These are phyloP conservation scores for Cladosporium sp. DNA, from an alignment of 2,329 filamentous ascomycete genomes.

Conservation along the genomic window DNA sequence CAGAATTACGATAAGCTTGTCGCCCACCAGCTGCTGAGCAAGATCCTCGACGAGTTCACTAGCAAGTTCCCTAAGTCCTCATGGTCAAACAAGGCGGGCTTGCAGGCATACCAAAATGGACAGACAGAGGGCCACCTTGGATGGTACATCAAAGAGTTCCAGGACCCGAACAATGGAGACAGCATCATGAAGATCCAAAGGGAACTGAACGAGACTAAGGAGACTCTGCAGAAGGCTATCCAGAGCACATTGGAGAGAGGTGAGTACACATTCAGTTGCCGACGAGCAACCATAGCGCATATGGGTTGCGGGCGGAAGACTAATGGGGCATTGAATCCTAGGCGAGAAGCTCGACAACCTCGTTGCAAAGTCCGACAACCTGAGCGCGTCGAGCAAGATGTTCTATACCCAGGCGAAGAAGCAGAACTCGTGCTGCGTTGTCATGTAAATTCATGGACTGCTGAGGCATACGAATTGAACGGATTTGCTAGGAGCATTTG, in stretches of 20 bases:
- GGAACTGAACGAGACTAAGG: conserved; percentile 96
- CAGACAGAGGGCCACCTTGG: conserved; percentile 5
- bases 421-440: conserved; percentile 57
- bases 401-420: conserved; percentile 76
- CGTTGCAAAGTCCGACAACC: conserved; percentile 85
- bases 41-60: conserved; percentile 84
- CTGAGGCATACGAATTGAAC: not conserved
- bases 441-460: conserved; percentile 41
- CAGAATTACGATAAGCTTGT: conserved; percentile 41
- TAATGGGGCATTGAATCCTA: not conserved
- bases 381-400: conserved; percentile 93
- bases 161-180: conserved; percentile 84
- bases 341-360: conserved; percentile 95
- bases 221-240: conserved; percentile 94
- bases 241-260: conserved; percentile 82
- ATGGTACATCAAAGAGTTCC: conserved; percentile 67
- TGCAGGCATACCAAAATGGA: conserved; percentile 63
- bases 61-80: conserved; percentile 66
- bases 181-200: conserved; percentile 83
- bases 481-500: conserved; percentile 9
- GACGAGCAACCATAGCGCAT: not conserved
- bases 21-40: conserved; percentile 81
- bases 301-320: not conserved
- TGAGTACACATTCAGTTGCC: not conserved
- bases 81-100: conserved; percentile 60